A percentile compares a stretch with the other conserved stretches of the same genome.
These are phyloP conservation scores for Fusarium sp. DNA, from an alignment of 2,329 filamentous ascomycete genomes.

Conservation along the genomic window DNA sequence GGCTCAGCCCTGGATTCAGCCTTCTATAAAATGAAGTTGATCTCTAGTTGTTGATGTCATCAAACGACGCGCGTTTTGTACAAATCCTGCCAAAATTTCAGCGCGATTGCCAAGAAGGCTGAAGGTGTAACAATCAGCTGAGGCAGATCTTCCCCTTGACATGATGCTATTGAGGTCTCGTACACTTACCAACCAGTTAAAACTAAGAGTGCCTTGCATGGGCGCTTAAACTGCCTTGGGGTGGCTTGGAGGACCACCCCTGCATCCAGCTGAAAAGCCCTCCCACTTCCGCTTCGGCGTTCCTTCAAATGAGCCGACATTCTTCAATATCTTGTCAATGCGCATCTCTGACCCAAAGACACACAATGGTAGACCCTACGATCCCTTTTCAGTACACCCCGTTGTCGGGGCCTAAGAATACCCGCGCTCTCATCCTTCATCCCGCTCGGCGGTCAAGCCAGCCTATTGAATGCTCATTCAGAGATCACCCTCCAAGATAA, in stretches of 20 bases:
- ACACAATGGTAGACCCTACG: not conserved
- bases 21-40: too few species aligned
- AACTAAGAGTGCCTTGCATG: not conserved
- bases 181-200: not conserved
- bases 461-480: not conserved
- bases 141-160: not conserved
- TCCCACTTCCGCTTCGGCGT: not conserved
- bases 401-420: not conserved
- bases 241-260: not conserved
- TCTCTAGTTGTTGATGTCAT: too few species aligned
- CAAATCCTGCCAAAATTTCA: not conserved
- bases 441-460: not conserved
- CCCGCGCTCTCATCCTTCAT: not conserved
- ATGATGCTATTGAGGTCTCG: not conserved
- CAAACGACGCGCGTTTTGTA: too few species aligned
- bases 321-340: not conserved
- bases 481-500: not conserved
- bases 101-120: not conserved
- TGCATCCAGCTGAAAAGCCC: not conserved
- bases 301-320: not conserved
- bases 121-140: not conserved
- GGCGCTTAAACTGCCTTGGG: not conserved
- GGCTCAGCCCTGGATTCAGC: too few species aligned
- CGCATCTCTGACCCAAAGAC: not conserved
- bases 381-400: not conserved